Conservation (phyloP, 2,329 filamentous ascomycete genomes). For the Triangularia setosa region DNA sequence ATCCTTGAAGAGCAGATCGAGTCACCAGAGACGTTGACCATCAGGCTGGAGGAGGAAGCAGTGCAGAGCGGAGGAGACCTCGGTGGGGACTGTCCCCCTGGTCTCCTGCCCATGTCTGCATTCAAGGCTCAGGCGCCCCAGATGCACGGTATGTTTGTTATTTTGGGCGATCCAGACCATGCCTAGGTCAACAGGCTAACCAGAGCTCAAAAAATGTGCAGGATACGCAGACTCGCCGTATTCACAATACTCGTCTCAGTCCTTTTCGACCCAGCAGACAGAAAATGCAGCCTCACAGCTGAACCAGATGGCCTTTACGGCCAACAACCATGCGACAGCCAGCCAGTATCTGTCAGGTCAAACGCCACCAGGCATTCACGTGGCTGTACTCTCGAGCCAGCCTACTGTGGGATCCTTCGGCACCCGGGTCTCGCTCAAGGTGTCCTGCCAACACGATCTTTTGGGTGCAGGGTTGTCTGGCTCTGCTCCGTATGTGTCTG, state of each 20-base stretch:
- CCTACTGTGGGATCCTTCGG: slow-evolving; percentile 66
- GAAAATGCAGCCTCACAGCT: slow-evolving; percentile 51
- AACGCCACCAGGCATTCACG: slow-evolving; percentile 53
- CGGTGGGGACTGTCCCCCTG: slow-evolving; percentile 54
- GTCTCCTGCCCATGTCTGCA: slow-evolving; percentile 72
- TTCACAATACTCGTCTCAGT: slow-evolving; percentile 48
- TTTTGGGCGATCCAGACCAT: not conserved
- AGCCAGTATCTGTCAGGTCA: slow-evolving; percentile 63
- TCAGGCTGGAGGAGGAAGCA: slow-evolving; percentile 55
- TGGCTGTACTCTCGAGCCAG: slow-evolving; percentile 59
- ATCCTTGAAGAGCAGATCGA: slow-evolving; percentile 56
- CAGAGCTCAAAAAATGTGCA: slow-evolving; percentile 9
- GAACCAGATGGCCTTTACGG: slow-evolving; percentile 53
- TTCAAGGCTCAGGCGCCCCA: slow-evolving; percentile 75
- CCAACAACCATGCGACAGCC: slow-evolving; percentile 53
- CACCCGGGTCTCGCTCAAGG: slow-evolving; percentile 68
- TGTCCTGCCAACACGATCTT: slow-evolving; percentile 73
- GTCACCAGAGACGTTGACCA: slow-evolving; percentile 54
- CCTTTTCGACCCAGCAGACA: slow-evolving; percentile 44
- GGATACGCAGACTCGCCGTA: slow-evolving; percentile 46
- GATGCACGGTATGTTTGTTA: slow-evolving; percentile 68
- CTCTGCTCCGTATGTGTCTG: slow-evolving; percentile 38
- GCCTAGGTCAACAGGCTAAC: slow-evolving; percentile 10
- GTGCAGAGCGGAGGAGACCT: slow-evolving; percentile 51
- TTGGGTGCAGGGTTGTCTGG: slow-evolving; percentile 31